Conservation (phyloP, 371 early-diverging fungal genomes). For the Rhizopus delemar region DNA sequence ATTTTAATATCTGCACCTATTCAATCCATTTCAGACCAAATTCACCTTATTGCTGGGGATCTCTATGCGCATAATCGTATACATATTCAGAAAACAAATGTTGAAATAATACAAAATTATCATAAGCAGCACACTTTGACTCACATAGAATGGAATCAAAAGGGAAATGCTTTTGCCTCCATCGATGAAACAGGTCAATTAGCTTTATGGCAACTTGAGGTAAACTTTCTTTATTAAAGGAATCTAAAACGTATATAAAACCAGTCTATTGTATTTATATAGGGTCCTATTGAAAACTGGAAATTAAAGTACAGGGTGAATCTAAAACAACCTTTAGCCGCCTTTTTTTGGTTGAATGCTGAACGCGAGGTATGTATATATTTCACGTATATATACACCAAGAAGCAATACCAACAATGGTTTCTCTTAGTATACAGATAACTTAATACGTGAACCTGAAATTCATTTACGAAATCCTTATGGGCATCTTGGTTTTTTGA, state of each 20-base stretch:
- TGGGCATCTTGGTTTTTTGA: slow-evolving; percentile 43
- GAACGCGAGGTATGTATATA: slow-evolving; percentile 35
- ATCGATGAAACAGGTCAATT: slow-evolving; percentile 49
- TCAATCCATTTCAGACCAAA: slow-evolving; percentile 26
- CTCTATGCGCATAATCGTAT: slow-evolving; percentile 26
- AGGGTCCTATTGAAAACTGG: slow-evolving; percentile 44
- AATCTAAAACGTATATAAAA: neutral
- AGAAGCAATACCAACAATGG: slow-evolving; percentile 17
- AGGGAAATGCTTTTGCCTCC: slow-evolving; percentile 44
- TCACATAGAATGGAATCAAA: slow-evolving; percentile 48
- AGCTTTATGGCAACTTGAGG: slow-evolving; percentile 46
- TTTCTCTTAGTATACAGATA: slow-evolving; percentile 11
- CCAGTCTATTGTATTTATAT: neutral
- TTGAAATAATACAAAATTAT: slow-evolving; percentile 35
- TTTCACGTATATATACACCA: neutral
- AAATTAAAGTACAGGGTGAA: slow-evolving; percentile 27
- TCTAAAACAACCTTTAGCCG: slow-evolving; percentile 47
- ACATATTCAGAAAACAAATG: slow-evolving; percentile 23
- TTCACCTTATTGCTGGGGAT: slow-evolving; percentile 38
- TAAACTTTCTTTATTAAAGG: slow-evolving; percentile 14
- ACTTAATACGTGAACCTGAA: slow-evolving; percentile 20
- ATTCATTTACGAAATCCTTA: slow-evolving; percentile 47
- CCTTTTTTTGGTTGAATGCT: slow-evolving; percentile 45
- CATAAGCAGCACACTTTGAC: slow-evolving; percentile 45
- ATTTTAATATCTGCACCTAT: slow-evolving; percentile 31